Evolutionary conservation across 2,329 filamentous ascomycete genomes (phyloP).

Genomic region (Arthrobotrys conoides): DNA sequence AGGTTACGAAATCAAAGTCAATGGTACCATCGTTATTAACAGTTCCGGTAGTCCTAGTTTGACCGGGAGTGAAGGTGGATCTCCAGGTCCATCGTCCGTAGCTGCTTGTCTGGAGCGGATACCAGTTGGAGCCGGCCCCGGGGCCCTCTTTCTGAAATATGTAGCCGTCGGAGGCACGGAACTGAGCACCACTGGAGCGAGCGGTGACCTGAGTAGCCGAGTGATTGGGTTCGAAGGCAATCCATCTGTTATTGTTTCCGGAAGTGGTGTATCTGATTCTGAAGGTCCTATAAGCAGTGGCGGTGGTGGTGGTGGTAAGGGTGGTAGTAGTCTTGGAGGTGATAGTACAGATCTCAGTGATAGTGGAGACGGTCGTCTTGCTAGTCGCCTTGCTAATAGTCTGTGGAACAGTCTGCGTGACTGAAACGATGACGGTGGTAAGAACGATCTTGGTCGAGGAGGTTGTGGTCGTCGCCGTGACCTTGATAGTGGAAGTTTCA

Average conservation of each 20-base stretch:
- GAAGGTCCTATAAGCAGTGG: constrained; percentile 13
- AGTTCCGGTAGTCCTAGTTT: not conserved
- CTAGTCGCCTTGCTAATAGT: constrained; percentile 7
- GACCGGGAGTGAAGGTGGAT: not conserved
- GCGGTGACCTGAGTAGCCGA: not conserved
- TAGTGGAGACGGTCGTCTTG: constrained; percentile 18
- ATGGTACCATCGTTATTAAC: not conserved
- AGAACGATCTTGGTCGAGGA: constrained; percentile 17
- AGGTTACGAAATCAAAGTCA: not conserved
- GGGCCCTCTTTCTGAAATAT: not conserved
- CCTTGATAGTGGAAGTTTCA: constrained; percentile 21
- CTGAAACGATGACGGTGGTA: constrained; percentile 18
- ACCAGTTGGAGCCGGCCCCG: not conserved
- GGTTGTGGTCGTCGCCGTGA: constrained; percentile 29
- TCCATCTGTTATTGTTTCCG: constrained; percentile 11
- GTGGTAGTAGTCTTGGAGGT: constrained; percentile 2
- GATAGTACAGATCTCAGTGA: constrained; percentile 10
- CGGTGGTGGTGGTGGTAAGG: constrained; percentile 10
- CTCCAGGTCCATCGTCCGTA: constrained; percentile 9
- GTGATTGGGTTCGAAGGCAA: not conserved
- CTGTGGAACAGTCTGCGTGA: constrained; percentile 17
- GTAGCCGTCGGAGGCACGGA: constrained; percentile 1
- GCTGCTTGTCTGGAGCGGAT: not conserved
- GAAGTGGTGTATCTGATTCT: constrained; percentile 15
- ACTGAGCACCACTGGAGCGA: not conserved